Base-by-base conservation (phyloP, 495 filamentous ascomycete genomes). In the Barbatosphaeria neglecta region DNA sequence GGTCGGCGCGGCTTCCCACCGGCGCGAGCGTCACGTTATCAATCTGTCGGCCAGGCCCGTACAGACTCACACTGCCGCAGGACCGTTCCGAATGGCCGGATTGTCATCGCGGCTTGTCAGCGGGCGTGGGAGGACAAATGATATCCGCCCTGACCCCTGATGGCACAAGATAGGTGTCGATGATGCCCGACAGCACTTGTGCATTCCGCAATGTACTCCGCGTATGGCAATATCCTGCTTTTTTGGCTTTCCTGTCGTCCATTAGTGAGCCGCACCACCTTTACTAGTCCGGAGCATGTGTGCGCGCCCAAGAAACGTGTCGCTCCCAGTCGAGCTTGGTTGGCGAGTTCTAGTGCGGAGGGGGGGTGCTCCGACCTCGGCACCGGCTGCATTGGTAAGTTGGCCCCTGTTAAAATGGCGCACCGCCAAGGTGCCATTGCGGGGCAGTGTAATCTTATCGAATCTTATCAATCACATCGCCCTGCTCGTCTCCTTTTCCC, bases 401-500 rank as follows among this genome's bases (percentile, higher is more conserved):
- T n/a, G n/a, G 2, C 13, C 39, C 39, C 13, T 22, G 37, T 17
- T 7, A 19, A 4, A 18, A 6, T 16, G 6, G 20, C 17, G n/a
- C n/a, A n/a, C 39, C 17, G 39, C 39, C 39, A 23, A 41, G 39
- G 22, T 22, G 18, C 39, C 24, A 41, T 15, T 24, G 22, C 18
- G 22, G 22, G 22, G 6, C 20, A 4, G 22, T 15, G 39, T 23
- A 11, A 41, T 41, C 39, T 41, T 41, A 41, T 41, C 39, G 23
- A 19, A 41, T 41, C 39, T 41, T 23, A 41, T 41, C 39, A 41
- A 41, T 41, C 39, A 41, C 23, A 35, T 35, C 31, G 31, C 31
- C 31, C 31, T 35, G 31, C 31, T 35, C 16, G 13, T n/a, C 31
- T n/a, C 31, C 31, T 35, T n/a, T 35, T 35, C 31, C 31, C 6